Evolutionary conservation across 306 rosid species (phyloP).

Genomic region (Quillaja saponaria): DNA sequence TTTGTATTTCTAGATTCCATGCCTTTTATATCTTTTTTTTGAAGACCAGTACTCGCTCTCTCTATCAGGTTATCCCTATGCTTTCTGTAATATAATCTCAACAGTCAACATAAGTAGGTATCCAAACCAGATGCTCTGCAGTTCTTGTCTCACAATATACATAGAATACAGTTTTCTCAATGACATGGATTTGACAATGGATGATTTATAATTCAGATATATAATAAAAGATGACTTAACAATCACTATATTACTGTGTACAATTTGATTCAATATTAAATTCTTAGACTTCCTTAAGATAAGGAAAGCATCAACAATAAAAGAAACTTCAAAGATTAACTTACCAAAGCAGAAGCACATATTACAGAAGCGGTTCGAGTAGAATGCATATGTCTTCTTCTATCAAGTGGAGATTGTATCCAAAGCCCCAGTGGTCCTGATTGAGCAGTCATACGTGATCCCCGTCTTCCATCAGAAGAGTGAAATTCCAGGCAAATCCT

Average conservation of each 20-base stretch:
- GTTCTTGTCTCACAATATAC: slow-evolving; percentile 6
- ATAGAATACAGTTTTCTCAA: slow-evolving; percentile 9
- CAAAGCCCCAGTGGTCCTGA: slow-evolving; percentile 19
- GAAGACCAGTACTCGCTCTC: too few relatives aligned
- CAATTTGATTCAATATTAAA: too few relatives aligned
- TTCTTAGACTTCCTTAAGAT: not conserved
- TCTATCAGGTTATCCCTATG: too few relatives aligned
- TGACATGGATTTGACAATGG: not conserved
- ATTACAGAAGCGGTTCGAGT: slow-evolving; percentile 32
- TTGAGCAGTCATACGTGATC: slow-evolving; percentile 1
- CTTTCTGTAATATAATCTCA: too few relatives aligned
- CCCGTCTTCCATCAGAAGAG: slow-evolving; percentile 10
- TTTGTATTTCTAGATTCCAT: too few relatives aligned
- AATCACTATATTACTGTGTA: too few relatives aligned
- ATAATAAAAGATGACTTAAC: too few relatives aligned
- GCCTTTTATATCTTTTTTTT: too few relatives aligned
- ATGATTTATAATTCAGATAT: not conserved
- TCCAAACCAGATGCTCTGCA: not conserved
- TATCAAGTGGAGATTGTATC: slow-evolving; percentile 14
- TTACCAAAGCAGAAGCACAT: slow-evolving; percentile 51
- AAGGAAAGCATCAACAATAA: slow-evolving; percentile 10
- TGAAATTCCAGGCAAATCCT: slow-evolving; percentile 8
- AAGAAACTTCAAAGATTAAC: slow-evolving; percentile 3
- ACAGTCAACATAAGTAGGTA: too few relatives aligned
- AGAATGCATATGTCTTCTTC: slow-evolving; percentile 21